Evolutionary conservation across 495 filamentous ascomycete species (phyloP), one percentile per base, ranked within the genome.

Genomic region (Talaromyces proteolyticus): DNA sequence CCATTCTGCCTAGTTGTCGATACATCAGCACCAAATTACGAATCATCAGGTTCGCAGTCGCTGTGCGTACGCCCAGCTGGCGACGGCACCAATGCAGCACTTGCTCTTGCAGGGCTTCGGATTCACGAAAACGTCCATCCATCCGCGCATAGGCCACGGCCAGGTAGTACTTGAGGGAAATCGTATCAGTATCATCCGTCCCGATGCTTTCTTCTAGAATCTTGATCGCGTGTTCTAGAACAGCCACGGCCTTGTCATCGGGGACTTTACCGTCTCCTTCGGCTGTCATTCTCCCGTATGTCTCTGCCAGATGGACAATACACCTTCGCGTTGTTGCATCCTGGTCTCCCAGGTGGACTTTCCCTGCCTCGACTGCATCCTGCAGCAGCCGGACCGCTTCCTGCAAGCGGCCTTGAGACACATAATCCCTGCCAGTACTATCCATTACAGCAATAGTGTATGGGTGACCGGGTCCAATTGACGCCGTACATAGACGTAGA

Each of bases 361-460:
- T 44, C 8, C 49, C 56, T 39, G 18, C 24, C 47, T 47, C 14
- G 5, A 34, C 48, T 24, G 51, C 50, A 45, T 49, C 21, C 22
- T 44, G 54, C 38, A 57, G 49, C 49, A 45, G 43, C 25, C 37
- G 44, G 17, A 57, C 53, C 12, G 50, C 50, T 47, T 53, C 43
- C 8, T 11, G n/a, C 10, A 45, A 16, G 3, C 37, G 50, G 14
- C 43, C 44, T 23, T 53, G 37, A n/a, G 37, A 44, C 16, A 41
- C 37, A 23, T 53, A 53, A 22, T 47, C 37, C 43, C 42, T 39
- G 8, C 41, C 41, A 40, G 50, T 47, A 19, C 45, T 25, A 25
- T 46, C 41, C 43, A 54, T 59, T 20, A 39, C 41, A 4, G 22
- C 17, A 3, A 48, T 34, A 12, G 54, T 57, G 14, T 38, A 19